Base-by-base conservation (phyloP, 2,329 filamentous ascomycete species). In the Clarireedia hainanense region DNA sequence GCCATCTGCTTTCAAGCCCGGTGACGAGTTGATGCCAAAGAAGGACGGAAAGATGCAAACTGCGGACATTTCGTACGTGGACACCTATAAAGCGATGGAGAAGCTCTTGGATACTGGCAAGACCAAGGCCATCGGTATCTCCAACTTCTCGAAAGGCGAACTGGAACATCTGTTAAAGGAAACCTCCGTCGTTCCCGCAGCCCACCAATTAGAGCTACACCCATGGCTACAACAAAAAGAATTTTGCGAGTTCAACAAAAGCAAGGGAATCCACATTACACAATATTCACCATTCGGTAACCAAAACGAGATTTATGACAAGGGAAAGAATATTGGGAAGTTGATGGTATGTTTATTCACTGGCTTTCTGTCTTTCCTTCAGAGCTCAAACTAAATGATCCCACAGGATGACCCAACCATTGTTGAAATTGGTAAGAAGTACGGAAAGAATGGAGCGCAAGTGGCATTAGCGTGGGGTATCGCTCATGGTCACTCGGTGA, bases 21-120 rank as follows among this genome's bases (percentile, higher is more conserved):
- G 87, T 34, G 86, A 59, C 6, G 57, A 62, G 6, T 42, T 62
- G 10, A 60, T 67, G 46, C 64, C 64, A 24, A 67, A 65, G 51
- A 60, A 62, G 4, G 53, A 64, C 47, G 85, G 79, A 37, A 48
- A 47, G 26, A 62, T 57, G 37, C 50, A 62, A 34, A 63, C 60
- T 15, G 58, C 54, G 6, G 50, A 63, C 27, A 64, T 63, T 30
- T 83, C 83, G 64, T 88, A 92, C 70, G 73, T 88, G 61, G 78
- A 88, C 57, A 89, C 87, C 48, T 95, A 88, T 86, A 85, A 85
- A 73, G 80, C 79, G 68, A 85, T 90, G 79, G 87, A 90, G 75
- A 78, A 77, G 60, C 74, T 89, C 5, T 73, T 86, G 5, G 70
- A 71, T 5, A 78, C 80, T 0, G 83, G 83, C 63, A 85, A 83